Evolutionary conservation across 257 asterid species (phyloP), one percentile per base, ranked within the genome.

Genomic region (Oldenlandia corymbosa): DNA sequence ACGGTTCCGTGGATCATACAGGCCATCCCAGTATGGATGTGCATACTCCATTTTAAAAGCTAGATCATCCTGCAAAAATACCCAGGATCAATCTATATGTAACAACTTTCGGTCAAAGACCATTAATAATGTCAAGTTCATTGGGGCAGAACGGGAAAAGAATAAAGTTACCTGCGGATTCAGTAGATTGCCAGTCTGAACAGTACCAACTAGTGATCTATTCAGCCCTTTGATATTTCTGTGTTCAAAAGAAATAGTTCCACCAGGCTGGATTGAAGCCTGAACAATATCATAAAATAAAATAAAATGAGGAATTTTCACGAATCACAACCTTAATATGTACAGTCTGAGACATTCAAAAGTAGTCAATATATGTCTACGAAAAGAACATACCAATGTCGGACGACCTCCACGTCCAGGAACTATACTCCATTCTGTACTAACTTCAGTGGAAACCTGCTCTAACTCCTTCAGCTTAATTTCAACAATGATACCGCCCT

Each of bases 251-350:
- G 99, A 93, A 67, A 93, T 95, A 54, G 97, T 84, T 68, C 99
- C 99, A 65, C 99, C 97, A 24, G 99, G 99, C 79, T 90, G 99
- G 69, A 93, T 73, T 49, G 99, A 90, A 76, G 99, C 96, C 97
- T 93, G 80, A 60, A 70, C 42, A 76, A 47, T 70, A 83, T 68
- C 68, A 55, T 51, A 53, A 51, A 71, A 34, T n/a, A 34, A 4
- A 34, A 69, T 75, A 62, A 41, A 39, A 42, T 63, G 65, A 71
- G 48, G 49, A 60, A 49, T 72, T 66, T 69, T 69, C 54, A 72
- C 65, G 66, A 49, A 65, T 14, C 12, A 34, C 17, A 31, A 26
- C 41, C n/a, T 56, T 62, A 60, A 51, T 4, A 48, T 6, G 5
- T 55, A 41, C 34, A 55, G 21, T 37, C 30, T 37, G 57, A 61